A percentile compares a stretch with the other conserved stretches of the same genome.
These are phyloP conservation scores for Pythium monospermum DNA, from an alignment of 352 stramenopile species.

Conservation along the genomic window DNA sequence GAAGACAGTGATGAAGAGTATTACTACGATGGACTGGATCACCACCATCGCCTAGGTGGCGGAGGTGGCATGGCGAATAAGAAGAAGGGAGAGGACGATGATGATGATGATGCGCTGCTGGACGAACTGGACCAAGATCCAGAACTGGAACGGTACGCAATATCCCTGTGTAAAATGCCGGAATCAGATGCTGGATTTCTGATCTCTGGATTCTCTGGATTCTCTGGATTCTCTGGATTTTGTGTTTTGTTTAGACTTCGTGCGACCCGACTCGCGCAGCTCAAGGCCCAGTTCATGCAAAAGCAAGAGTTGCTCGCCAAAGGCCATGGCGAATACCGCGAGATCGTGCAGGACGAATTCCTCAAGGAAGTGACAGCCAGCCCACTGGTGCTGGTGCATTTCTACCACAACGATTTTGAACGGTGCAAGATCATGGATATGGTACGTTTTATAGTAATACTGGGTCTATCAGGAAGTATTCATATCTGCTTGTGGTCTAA, in stretches of 20 bases:
- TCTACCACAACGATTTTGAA: slow-evolving; percentile 97
- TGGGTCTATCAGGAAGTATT: too few relatives aligned
- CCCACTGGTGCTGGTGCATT: slow-evolving; percentile 88
- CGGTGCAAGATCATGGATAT: slow-evolving; percentile 97
- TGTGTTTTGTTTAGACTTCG: slow-evolving; percentile 59
- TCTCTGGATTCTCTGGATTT: neutral
- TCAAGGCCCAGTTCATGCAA: slow-evolving; percentile 56
- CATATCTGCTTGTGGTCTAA: too few relatives aligned
- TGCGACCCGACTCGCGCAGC: slow-evolving; percentile 61
- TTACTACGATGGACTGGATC: slow-evolving; percentile 2
- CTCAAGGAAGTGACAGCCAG: slow-evolving; percentile 90
- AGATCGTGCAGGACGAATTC: slow-evolving; percentile 96
- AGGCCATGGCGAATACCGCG: slow-evolving; percentile 78
- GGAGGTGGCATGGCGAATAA: neutral
- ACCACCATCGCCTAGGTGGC: neutral
- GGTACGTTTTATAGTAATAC: slow-evolving; percentile 18
- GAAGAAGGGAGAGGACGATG: slow-evolving; percentile 29
- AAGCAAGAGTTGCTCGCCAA: slow-evolving; percentile 60
- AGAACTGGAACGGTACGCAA: slow-evolving; percentile 54
- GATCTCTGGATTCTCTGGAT: too few relatives aligned
- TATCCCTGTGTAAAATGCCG: too few relatives aligned
- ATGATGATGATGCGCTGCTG: slow-evolving; percentile 59
- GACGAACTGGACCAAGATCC: slow-evolving; percentile 76
- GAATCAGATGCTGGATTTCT: too few relatives aligned
- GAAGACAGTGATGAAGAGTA: slow-evolving; percentile 15